Evolutionary conservation across 495 filamentous ascomycete genomes (phyloP).

Genomic region (Beverwykella pulmonaria): DNA sequence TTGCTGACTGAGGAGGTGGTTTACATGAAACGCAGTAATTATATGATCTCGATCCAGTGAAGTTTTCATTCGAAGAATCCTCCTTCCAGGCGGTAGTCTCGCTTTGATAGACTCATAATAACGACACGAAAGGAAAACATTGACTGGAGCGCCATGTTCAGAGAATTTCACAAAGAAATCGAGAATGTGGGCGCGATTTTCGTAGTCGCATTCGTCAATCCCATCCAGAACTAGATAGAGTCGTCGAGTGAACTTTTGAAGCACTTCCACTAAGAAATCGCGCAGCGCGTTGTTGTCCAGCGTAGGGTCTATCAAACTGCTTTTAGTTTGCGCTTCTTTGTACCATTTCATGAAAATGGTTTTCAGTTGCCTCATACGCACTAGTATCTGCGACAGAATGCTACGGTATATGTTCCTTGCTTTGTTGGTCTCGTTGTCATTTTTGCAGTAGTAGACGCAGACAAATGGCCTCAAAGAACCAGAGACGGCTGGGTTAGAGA

Average conservation of each 20-base stretch:
- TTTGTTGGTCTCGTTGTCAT: slow-evolving; percentile 9
- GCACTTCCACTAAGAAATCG: slow-evolving; percentile 3
- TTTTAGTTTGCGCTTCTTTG: slow-evolving; percentile 2
- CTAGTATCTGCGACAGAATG: slow-evolving; percentile 1
- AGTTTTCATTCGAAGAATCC: slow-evolving; percentile 5
- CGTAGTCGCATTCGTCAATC: slow-evolving; percentile 14
- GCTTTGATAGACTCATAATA: slow-evolving; percentile 6
- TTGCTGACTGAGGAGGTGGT: slow-evolving; percentile 3
- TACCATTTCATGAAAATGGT: slow-evolving; percentile 6
- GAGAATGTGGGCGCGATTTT: slow-evolving; percentile 3
- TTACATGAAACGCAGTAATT: slow-evolving; percentile 1
- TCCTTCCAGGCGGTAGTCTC: slow-evolving; percentile 1
- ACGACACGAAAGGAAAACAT: slow-evolving; percentile 5
- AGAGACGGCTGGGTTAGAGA: not conserved
- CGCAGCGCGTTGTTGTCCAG: slow-evolving; percentile 11
- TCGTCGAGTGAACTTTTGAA: slow-evolving; percentile 8
- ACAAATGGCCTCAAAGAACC: slow-evolving; percentile 5
- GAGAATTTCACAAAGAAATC: slow-evolving; percentile 3
- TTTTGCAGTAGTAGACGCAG: slow-evolving; percentile 11
- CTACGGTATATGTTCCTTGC: slow-evolving; percentile 11
- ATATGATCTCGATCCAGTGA: not conserved
- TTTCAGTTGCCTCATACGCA: not conserved
- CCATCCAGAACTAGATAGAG: slow-evolving; percentile 10
- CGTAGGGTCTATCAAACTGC: slow-evolving; percentile 5
- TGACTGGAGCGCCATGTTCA: slow-evolving; percentile 5